Conservation (phyloP, 495 filamentous ascomycete species). For the Hyaloscypha bicolor region DNA sequence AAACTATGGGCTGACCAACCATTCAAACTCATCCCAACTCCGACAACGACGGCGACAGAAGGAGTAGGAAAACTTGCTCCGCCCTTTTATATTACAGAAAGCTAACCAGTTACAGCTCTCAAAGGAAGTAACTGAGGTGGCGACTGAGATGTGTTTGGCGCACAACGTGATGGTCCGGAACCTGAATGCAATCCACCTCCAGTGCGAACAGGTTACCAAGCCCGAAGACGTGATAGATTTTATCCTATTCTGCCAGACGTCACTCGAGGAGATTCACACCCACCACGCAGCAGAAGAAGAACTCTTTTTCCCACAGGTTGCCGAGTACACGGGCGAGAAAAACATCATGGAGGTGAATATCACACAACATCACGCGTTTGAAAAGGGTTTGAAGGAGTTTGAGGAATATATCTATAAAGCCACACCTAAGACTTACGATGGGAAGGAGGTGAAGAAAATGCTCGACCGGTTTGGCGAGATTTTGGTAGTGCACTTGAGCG, state of each 20-base stretch:
- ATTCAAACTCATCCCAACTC: conserved; percentile 15
- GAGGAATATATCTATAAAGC: conserved; percentile 6
- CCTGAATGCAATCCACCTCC: conserved; percentile 50
- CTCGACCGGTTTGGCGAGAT: conserved; percentile 42
- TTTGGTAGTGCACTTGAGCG: conserved; percentile 41
- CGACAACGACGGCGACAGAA: not conserved
- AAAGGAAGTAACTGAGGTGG: conserved; percentile 22
- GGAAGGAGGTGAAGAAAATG: conserved; percentile 36
- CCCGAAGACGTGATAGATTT: conserved; percentile 38
- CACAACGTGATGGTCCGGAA: conserved; percentile 52
- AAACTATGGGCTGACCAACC: conserved; percentile 20
- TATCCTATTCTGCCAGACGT: conserved; percentile 39
- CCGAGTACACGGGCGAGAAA: conserved; percentile 27
- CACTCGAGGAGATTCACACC: conserved; percentile 35
- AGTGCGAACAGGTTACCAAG: conserved; percentile 40
- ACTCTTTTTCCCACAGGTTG: conserved; percentile 38
- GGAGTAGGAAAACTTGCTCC: conserved; percentile 8
- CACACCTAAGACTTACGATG: conserved; percentile 30
- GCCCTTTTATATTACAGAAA: not conserved
- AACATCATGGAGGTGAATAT: conserved; percentile 29
- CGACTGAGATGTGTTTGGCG: conserved; percentile 44
- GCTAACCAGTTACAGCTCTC: conserved; percentile 9
- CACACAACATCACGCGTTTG: conserved; percentile 37
- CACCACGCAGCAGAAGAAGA: conserved; percentile 38
- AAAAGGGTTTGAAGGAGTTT: conserved; percentile 33